phyloP scores from a whole-genome alignment of 2,329 filamentous ascomycete species.

The Raffaelea ambrosiae region DNA sequence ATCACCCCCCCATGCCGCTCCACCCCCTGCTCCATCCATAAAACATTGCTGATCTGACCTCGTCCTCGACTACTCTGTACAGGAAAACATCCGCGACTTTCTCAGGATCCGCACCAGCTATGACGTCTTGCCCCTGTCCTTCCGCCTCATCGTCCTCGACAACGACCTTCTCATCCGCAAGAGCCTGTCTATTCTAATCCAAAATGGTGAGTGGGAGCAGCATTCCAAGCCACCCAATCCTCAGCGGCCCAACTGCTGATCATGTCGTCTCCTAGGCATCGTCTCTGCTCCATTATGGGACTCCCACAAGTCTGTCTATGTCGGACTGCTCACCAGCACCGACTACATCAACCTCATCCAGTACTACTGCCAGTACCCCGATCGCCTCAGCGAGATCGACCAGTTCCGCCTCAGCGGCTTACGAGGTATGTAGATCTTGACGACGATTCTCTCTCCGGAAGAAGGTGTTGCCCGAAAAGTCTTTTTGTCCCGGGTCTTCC shows the following conservation, averaged over 20 bases:
- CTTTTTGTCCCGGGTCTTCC: too few relatives aligned
- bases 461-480: too few relatives aligned
- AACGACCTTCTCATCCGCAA: slow-evolving; percentile 94
- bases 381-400: slow-evolving; percentile 81
- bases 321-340: slow-evolving; percentile 86
- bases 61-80: not conserved
- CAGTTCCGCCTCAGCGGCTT: slow-evolving; percentile 89
- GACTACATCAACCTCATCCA: slow-evolving; percentile 99
- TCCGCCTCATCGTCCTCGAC: slow-evolving; percentile 91
- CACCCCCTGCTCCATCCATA: not conserved
- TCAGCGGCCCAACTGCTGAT: not conserved
- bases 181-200: slow-evolving; percentile 87
- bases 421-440: slow-evolving; percentile 68
- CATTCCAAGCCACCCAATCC: too few relatives aligned
- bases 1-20: too few relatives aligned
- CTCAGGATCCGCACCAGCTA: slow-evolving; percentile 94
- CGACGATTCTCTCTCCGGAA: too few relatives aligned
- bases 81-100: slow-evolving; percentile 61
- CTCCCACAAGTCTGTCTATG: slow-evolving; percentile 84
- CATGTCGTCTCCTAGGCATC: slow-evolving; percentile 65
- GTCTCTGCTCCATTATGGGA: slow-evolving; percentile 97
- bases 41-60: not conserved
- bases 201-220: slow-evolving; percentile 75
- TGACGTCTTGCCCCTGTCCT: slow-evolving; percentile 92
- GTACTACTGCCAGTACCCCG: slow-evolving; percentile 96